A percentile compares a stretch with the other conserved stretches of the same genome.
Evolutionary conservation across 2,329 filamentous ascomycete genomes (phyloP).

Genomic region (Botrytis elliptica): DNA sequence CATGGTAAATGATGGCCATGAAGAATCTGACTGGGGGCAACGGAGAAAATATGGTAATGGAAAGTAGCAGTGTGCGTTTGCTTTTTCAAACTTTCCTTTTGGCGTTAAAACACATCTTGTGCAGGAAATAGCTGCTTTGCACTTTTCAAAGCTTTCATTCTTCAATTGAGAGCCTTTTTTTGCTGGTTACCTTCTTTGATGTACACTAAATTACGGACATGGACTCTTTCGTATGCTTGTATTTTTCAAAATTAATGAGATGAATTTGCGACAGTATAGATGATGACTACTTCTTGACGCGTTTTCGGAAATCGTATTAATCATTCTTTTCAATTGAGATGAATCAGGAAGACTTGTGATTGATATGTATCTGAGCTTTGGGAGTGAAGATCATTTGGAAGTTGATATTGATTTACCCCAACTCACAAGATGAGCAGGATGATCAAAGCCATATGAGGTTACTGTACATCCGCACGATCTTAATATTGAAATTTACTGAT

Average conservation of each 20-base stretch:
- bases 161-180: background rate
- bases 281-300: background rate
- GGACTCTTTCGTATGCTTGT: background rate
- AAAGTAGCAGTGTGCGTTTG: constrained; percentile 1
- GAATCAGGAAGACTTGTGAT: no score
- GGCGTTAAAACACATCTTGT: constrained; percentile 16
- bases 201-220: constrained; percentile 14
- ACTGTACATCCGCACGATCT: background rate
- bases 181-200: constrained; percentile 10
- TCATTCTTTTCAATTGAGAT: background rate
- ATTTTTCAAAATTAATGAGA: constrained; percentile 16
- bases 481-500: background rate
- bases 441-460: background rate
- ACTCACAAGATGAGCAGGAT: background rate
- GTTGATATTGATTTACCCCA: background rate
- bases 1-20: background rate
- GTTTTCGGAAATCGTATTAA: background rate
- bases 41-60: constrained; percentile 8
- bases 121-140: background rate
- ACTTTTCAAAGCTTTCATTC: background rate
- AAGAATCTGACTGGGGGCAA: background rate
- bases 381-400: background rate
- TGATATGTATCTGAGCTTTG: background rate
- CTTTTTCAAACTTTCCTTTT: constrained; percentile 8
- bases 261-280: background rate